These are phyloP conservation scores for Hericium erinaceus DNA, from an alignment of 768 basidiomycete genomes.

Conservation along the genomic window DNA sequence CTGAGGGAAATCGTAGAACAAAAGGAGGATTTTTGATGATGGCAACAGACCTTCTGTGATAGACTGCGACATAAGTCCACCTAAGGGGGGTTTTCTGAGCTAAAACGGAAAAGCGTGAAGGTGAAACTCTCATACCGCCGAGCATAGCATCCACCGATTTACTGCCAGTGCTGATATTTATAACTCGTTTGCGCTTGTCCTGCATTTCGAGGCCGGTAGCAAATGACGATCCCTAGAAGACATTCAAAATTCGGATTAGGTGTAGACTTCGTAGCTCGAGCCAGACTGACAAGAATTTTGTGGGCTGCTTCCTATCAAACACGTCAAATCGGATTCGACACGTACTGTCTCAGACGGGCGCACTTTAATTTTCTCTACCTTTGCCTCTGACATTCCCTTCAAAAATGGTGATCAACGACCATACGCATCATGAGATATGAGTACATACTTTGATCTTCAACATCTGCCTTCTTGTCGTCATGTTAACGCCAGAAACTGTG, in stretches of 20 bases:
- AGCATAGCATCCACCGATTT: constrained; percentile 85
- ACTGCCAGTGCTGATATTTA: constrained; percentile 85
- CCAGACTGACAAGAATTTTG: constrained; percentile 59
- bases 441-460: constrained; percentile 80
- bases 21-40: neutral
- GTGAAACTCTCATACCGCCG: constrained; percentile 47
- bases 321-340: neutral
- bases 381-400: constrained; percentile 92
- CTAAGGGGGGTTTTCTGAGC: constrained; percentile 26
- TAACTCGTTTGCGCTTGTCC: constrained; percentile 72
- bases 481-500: constrained; percentile 80
- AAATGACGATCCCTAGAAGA: constrained; percentile 75
- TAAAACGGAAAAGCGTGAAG: neutral
- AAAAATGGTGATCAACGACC: neutral
- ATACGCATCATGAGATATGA: neutral
- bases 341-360: constrained; percentile 2
- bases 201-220: constrained; percentile 88
- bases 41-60: constrained; percentile 69
- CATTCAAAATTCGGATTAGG: neutral
- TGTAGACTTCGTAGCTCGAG: neutral
- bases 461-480: constrained; percentile 85
- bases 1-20: constrained; percentile 27
- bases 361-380: constrained; percentile 95
- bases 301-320: constrained; percentile 71
- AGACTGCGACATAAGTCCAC: constrained; percentile 86